phyloP scores from a whole-genome alignment of 371 early-diverging fungal species.

The Mortierella sp. region DNA sequence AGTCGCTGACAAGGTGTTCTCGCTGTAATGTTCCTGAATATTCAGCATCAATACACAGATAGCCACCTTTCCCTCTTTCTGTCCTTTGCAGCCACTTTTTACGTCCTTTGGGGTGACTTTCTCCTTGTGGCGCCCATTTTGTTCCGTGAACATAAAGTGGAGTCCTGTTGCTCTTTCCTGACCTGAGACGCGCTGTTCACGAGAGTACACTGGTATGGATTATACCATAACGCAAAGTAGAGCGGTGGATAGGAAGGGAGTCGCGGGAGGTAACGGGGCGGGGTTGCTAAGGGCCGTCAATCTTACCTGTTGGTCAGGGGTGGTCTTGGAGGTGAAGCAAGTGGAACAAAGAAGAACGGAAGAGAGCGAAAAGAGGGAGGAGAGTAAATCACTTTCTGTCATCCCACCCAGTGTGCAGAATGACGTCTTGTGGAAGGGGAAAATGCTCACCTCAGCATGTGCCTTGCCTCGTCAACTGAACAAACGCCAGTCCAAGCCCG shows the following conservation, averaged over 20 bases:
- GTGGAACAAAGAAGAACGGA: slow-evolving; percentile 9
- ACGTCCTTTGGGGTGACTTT: too few species aligned
- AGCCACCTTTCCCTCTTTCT: too few species aligned
- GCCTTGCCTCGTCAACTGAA: background rate
- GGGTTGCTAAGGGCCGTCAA: background rate
- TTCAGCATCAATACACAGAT: too few species aligned
- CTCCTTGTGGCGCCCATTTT: too few species aligned
- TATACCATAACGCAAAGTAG: too few species aligned
- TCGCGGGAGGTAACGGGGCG: background rate
- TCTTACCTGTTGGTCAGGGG: slow-evolving; percentile 17
- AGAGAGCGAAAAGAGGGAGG: slow-evolving; percentile 6
- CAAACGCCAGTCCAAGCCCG: slow-evolving; percentile 1
- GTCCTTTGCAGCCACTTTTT: too few species aligned
- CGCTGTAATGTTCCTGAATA: too few species aligned
- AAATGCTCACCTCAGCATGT: slow-evolving; percentile 1
- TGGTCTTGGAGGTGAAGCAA: background rate
- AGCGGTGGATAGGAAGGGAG: background rate
- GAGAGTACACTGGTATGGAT: too few species aligned
- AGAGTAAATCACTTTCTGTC: background rate
- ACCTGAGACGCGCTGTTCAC: too few species aligned
- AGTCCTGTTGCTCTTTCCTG: too few species aligned
- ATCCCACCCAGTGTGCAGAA: background rate
- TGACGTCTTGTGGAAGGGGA: background rate
- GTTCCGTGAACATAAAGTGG: too few species aligned
- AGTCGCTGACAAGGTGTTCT: too few species aligned